These are phyloP conservation scores for Neurospora tetraspora DNA, from an alignment of 495 filamentous ascomycete species.

Conservation along the genomic window DNA sequence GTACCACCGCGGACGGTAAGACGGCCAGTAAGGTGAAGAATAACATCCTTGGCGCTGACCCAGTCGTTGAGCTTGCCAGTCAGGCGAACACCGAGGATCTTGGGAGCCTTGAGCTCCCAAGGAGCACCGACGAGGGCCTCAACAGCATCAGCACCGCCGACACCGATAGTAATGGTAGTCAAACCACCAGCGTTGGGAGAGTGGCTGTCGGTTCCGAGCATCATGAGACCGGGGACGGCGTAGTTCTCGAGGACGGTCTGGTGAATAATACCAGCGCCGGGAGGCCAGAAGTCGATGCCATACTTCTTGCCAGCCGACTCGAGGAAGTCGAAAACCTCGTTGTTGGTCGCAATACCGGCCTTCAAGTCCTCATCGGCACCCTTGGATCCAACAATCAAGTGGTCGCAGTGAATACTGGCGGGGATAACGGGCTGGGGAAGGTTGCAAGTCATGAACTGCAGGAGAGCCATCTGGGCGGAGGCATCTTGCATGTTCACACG, in stretches of 20 bases:
- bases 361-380: conserved; percentile 85
- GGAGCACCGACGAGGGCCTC: conserved; percentile 93
- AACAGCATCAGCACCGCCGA: conserved; percentile 94
- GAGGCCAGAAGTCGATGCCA: conserved; percentile 98
- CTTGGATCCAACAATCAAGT: conserved; percentile 92
- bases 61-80: conserved; percentile 79
- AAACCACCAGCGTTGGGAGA: conserved; percentile 93
- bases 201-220: conserved; percentile 98
- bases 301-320: conserved; percentile 93
- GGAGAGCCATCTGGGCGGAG: conserved; percentile 92
- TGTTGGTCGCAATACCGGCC: conserved; percentile 79
- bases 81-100: conserved; percentile 76
- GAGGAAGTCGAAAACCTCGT: conserved; percentile 95
- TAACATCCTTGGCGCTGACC: conserved; percentile 92
- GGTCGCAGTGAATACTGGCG: conserved; percentile 96
- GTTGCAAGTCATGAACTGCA: conserved; percentile 98
- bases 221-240: conserved; percentile 93
- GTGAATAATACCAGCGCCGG: conserved; percentile 97
- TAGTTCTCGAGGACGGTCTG: conserved; percentile 98
- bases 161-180: conserved; percentile 91
- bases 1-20: conserved; percentile 93
- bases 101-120: conserved; percentile 94
- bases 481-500: conserved; percentile 99
- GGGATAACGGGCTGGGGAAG: conserved; percentile 88
- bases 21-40: conserved; percentile 77